Conservation (phyloP, 140 eudicot genomes). For the Anethum foeniculum region DNA sequence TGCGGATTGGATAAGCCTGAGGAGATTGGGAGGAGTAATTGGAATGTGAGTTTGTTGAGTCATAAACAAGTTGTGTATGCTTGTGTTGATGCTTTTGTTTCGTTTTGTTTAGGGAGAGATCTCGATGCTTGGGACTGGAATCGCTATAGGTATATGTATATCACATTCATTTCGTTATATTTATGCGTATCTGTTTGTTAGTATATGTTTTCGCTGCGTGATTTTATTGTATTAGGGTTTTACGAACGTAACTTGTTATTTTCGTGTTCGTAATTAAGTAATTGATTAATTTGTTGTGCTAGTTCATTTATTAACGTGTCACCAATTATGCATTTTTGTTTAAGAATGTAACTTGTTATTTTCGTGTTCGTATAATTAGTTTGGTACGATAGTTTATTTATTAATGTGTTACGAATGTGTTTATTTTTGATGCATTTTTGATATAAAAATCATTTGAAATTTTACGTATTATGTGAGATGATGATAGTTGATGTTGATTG, state of each 20-base stretch:
- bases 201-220: too few relatives aligned
- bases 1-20: conserved; percentile 2
- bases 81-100: conserved; percentile 20
- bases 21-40: conserved; percentile 19
- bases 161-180: not conserved
- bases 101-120: conserved; percentile 17
- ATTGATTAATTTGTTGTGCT: too few relatives aligned
- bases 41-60: conserved; percentile 10
- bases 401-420: too few relatives aligned
- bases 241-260: not conserved
- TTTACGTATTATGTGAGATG: not conserved
- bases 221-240: not conserved
- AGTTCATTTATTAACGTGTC: too few relatives aligned
- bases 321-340: not conserved
- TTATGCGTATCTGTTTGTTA: not conserved
- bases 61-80: conserved; percentile 23
- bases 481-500: not conserved
- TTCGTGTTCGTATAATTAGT: not conserved
- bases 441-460: too few relatives aligned
- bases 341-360: not conserved
- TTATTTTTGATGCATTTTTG: not conserved
- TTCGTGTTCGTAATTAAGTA: not conserved
- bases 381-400: not conserved
- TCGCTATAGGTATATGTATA: not conserved
- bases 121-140: conserved; percentile 15